Evolutionary conservation across 2,329 filamentous ascomycete species (phyloP), one percentile per base, ranked within the genome.

Genomic region (Aphanocladium album): DNA sequence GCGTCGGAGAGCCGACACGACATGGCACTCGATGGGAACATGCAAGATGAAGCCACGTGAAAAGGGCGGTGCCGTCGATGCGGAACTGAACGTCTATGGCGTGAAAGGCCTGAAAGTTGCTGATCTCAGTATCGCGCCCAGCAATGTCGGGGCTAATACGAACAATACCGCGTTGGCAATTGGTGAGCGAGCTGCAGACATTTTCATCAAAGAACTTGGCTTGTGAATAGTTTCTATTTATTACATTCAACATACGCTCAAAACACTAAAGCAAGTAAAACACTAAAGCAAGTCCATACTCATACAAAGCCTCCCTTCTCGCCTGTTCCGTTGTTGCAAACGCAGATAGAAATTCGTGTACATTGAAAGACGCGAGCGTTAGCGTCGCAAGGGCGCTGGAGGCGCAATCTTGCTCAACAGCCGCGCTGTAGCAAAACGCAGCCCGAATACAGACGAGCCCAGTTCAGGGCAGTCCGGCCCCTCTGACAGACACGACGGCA

Each of bases 61-160:
- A 47, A 33, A 74, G 33, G 64, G 62, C 2, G 77, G 76, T 6
- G 77, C 76, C 39, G 75, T 79, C 1, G 75, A 79, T 57, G 43
- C 43, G 66, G 64, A 2, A 69, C 65, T 78, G 25, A 69, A 67
- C 35, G 78, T 79, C 8, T 74, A 79, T 54, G 76, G 76, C 0
- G 68, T 74, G 1, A 47, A 71, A 53, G 69, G 70, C 1, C 65
- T 78, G 50, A 76, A 75, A 67, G 56, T 76, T 35, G 69, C 67
- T 19, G 72, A 77, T 63, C 45, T 77, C 55, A 73, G 30, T 30
- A 30, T 30, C 9, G 30, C 66, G 21, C 74, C 74, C 1, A 56
- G 65, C 17, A 79, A 79, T 45, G 74, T 81, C 2, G 74, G 67
- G 12, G 74, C 73, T 1, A 80, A 82, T 60, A 79, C 77, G 1